A percentile compares a stretch with the other conserved stretches of the same genome.
Evolutionary conservation across 768 basidiomycete species (phyloP).

Genomic region (Gelatoporia subvermispora): DNA sequence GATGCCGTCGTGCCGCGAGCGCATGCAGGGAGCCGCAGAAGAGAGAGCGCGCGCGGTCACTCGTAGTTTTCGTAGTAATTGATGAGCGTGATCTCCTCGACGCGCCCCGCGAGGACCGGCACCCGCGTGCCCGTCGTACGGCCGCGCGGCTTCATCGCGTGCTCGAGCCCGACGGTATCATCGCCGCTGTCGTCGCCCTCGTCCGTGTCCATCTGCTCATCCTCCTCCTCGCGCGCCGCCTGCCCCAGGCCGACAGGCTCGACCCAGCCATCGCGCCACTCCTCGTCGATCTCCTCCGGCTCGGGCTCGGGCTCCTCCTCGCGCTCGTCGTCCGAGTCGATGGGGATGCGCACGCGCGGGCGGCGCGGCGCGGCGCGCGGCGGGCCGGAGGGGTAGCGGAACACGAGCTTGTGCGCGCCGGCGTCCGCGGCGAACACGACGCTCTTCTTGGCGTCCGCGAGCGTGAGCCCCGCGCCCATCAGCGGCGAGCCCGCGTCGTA

Average conservation of each 20-base stretch:
- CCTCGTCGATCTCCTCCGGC: neutral
- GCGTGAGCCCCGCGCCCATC: neutral
- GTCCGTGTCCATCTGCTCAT: neutral
- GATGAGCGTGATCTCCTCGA: too few species aligned
- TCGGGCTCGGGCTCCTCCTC: conserved; percentile 1
- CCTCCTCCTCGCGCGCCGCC: too few species aligned
- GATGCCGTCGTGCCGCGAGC: too few species aligned
- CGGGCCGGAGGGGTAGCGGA: conserved; percentile 19
- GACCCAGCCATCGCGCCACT: too few species aligned
- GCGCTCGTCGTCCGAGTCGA: neutral
- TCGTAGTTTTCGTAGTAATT: too few species aligned
- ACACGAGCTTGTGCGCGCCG: conserved; percentile 15
- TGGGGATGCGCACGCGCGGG: conserved; percentile 1
- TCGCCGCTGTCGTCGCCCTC: neutral
- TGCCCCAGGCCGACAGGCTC: too few species aligned
- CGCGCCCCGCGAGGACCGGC: too few species aligned
- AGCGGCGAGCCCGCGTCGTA: conserved; percentile 5
- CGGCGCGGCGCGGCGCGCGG: conserved; percentile 19
- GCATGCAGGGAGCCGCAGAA: too few species aligned
- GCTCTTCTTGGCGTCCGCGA: conserved; percentile 8
- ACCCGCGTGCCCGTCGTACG: neutral
- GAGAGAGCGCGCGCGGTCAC: too few species aligned
- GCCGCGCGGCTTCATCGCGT: neutral
- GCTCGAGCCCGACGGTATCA: neutral
- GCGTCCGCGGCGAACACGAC: conserved; percentile 18